phyloP scores from a whole-genome alignment of 441 rosid species.

The Syzygium syzygioides region DNA sequence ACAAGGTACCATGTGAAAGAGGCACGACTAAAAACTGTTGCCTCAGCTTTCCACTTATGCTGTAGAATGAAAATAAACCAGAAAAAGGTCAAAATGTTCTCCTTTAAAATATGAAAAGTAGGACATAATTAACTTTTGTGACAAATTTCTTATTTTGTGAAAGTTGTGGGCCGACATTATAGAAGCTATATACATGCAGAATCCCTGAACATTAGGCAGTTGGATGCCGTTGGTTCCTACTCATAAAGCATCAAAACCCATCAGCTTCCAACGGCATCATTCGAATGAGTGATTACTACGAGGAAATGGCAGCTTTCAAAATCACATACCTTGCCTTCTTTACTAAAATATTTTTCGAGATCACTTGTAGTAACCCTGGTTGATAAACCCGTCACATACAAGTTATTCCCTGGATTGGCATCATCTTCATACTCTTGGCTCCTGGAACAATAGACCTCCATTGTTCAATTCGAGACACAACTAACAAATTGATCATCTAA shows the following conservation, averaged over 20 bases:
- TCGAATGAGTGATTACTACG: not conserved
- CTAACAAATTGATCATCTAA: not conserved
- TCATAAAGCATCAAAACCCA: not conserved
- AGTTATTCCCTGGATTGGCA: constrained; percentile 35
- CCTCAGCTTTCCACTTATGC: not conserved
- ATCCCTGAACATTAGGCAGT: not conserved
- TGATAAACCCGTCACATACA: constrained; percentile 41
- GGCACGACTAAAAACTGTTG: not conserved
- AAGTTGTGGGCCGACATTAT: not conserved
- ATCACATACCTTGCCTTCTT: constrained; percentile 34
- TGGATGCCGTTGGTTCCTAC: not conserved
- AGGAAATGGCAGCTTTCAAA: not conserved
- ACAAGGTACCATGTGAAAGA: not conserved
- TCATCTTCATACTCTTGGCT: constrained; percentile 26
- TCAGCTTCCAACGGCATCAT: not conserved
- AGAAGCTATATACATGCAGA: not conserved
- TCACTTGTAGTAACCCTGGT: constrained; percentile 27
- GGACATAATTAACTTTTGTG: not conserved
- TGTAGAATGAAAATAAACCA: not conserved
- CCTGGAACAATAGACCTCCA: constrained; percentile 17
- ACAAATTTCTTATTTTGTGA: not conserved
- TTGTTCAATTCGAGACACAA: not conserved
- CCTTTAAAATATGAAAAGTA: not conserved
- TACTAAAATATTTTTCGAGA: constrained; percentile 30
- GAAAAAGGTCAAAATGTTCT: not conserved